Base-by-base conservation (phyloP, 257 asterid genomes). In the Dorcoceras hygrometricum region DNA sequence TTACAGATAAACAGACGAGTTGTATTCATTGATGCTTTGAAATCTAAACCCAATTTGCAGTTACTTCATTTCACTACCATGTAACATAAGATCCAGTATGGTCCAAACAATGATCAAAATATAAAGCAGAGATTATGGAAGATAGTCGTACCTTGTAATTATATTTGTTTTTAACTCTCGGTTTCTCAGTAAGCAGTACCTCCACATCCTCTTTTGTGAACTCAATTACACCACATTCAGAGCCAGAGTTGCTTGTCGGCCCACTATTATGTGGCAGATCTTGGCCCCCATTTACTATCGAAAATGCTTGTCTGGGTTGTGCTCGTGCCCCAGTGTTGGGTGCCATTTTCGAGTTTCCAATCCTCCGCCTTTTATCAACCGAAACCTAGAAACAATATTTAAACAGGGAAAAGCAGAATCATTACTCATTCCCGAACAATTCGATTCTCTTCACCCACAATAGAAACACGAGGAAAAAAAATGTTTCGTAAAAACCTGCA, bases 121-220 rank as follows among this genome's bases (percentile, higher is more conserved):
- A 12, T 39, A 14, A 39, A 39, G 14, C 51, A 20, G 18, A 20
- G 5, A n/a, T 55, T 8, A 22, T 14, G n/a, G 23, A 18, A 14
- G n/a, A 22, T 14, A 7, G 16, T 4, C 27, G 23, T 34, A 28
- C 50, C 11, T 23, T 23, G 74, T 59, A 71, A 76, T 84, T 86
- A 50, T 57, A 90, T 62, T 75, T 89, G 53, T 87, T 94, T 76
- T 86, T 95, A 5, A 78, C 58, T 74, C 80, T 89, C 82, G 76
- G 71, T 80, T 79, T 95, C 81, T 89, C 96, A 20, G 58, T 80
- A 5, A 95, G 85, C 80, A 95, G 78, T 50, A 88, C 80, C 63
- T 87, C 97, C 5, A 87, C 81, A 24, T 83, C 91, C 78, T 87
- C 97, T 76, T 80, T 89, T 24, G 80, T 81, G 75, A 89, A 84